These are phyloP conservation scores for Zarea fungicola DNA, from an alignment of 2,329 filamentous ascomycete genomes.

Conservation along the genomic window DNA sequence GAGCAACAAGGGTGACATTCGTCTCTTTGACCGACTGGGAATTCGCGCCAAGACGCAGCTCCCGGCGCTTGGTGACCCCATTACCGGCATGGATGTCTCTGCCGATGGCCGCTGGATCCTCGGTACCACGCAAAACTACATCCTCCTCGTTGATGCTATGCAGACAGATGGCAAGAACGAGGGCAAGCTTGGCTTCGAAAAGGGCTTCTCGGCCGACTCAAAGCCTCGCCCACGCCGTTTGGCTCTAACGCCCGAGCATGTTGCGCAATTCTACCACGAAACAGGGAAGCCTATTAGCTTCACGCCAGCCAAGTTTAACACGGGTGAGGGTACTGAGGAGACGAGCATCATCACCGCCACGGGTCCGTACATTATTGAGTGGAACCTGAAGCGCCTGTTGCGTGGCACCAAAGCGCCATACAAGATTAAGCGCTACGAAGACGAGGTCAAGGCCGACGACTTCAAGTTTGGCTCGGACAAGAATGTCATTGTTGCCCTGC, in stretches of 20 bases:
- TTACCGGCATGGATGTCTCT: conserved; percentile 90
- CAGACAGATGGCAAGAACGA: conserved; percentile 94
- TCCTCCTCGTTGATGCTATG: conserved; percentile 85
- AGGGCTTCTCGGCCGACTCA: conserved; percentile 81
- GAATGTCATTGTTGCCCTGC: conserved; percentile 94
- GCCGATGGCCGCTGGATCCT: conserved; percentile 95
- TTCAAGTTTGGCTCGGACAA: conserved; percentile 97
- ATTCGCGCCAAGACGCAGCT: conserved; percentile 98
- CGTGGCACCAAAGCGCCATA: conserved; percentile 80
- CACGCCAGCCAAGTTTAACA: conserved; percentile 91
- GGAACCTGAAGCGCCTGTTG: conserved; percentile 88
- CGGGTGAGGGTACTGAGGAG: conserved; percentile 72
- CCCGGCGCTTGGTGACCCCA: conserved; percentile 88
- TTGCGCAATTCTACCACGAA: conserved; percentile 96
- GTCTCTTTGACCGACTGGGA: conserved; percentile 90
- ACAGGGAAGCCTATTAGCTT: conserved; percentile 83
- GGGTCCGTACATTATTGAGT: conserved; percentile 93
- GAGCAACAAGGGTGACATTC: conserved; percentile 95
- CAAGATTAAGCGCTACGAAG: conserved; percentile 91
- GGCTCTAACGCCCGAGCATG: conserved; percentile 81
- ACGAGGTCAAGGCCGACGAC: conserved; percentile 96
- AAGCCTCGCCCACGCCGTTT: conserved; percentile 93
- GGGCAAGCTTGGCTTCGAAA: conserved; percentile 97
- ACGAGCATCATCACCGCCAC: conserved; percentile 96
- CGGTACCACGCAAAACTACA: conserved; percentile 88